A percentile compares a stretch with the other conserved stretches of the same genome.
Conservation (phyloP, 177 flowering plant genomes). For the Vitis hybrid region DNA sequence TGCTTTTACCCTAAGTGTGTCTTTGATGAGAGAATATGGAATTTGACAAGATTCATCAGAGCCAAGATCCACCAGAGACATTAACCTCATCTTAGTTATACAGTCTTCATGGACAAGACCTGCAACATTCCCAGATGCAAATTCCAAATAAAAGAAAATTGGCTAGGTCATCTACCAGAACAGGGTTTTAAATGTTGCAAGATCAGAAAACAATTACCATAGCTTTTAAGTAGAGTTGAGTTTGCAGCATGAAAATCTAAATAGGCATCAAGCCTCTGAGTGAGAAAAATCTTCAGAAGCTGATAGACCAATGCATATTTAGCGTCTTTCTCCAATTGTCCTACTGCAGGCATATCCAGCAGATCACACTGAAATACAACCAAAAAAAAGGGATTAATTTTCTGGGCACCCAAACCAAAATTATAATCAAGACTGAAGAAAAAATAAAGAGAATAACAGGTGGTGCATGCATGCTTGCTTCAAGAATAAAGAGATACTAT, state of each 20-base stretch:
- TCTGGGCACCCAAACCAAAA: no score
- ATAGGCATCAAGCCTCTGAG: slow-evolving; percentile 83
- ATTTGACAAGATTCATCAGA: slow-evolving; percentile 61
- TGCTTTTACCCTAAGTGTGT: slow-evolving; percentile 61
- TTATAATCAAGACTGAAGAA: no score
- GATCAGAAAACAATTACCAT: slow-evolving; percentile 42
- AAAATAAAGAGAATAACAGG: no score
- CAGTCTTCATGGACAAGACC: slow-evolving; percentile 95
- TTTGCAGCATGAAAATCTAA: slow-evolving; percentile 79
- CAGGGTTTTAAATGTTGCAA: no score
- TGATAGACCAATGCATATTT: slow-evolving; percentile 67
- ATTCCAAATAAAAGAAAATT: not conserved
- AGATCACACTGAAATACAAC: slow-evolving; percentile 73
- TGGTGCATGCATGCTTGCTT: no score
- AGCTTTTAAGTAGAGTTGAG: slow-evolving; percentile 60
- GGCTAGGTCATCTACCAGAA: no score
- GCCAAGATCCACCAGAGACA: slow-evolving; percentile 87
- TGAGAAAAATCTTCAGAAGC: slow-evolving; percentile 82
- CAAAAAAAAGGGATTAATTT: not conserved
- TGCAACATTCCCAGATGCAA: slow-evolving; percentile 18
- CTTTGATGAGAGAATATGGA: slow-evolving; percentile 73
- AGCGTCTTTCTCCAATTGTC: slow-evolving; percentile 86
- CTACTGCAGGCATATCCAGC: slow-evolving; percentile 87
- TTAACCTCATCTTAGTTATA: slow-evolving; percentile 83
- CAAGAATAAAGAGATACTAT: no score